Conservation (phyloP, 192 early-diverging fungal genomes). For the Entomortierella beljakovae region DNA sequence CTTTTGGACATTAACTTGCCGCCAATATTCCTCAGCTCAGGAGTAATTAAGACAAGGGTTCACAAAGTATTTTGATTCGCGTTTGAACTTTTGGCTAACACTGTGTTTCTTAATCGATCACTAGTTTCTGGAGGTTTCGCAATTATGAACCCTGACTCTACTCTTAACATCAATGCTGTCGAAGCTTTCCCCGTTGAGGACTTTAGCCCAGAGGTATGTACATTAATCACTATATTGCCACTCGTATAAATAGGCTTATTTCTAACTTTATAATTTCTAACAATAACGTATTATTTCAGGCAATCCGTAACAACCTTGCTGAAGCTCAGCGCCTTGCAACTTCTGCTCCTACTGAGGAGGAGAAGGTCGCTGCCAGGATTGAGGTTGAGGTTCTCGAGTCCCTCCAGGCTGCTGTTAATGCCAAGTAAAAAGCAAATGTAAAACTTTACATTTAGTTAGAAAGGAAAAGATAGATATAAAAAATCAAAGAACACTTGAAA, state of each 20-base stretch:
- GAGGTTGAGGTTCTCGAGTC: slow-evolving; percentile 93
- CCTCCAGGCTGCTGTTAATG: slow-evolving; percentile 76
- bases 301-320: slow-evolving; percentile 80
- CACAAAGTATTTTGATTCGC: no score
- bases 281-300: slow-evolving; percentile 44
- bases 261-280: neutral
- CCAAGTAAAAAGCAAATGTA: slow-evolving; percentile 35
- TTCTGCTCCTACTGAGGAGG: slow-evolving; percentile 75
- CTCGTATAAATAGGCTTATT: neutral
- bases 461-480: neutral
- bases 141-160: slow-evolving; percentile 95
- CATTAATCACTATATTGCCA: neutral
- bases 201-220: slow-evolving; percentile 79
- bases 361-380: slow-evolving; percentile 85
- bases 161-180: slow-evolving; percentile 97
- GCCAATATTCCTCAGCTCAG: no score
- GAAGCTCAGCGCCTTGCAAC: slow-evolving; percentile 81
- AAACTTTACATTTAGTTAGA: neutral
- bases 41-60: no score
- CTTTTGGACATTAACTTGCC: no score
- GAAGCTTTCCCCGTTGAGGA: slow-evolving; percentile 94
- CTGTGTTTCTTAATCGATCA: neutral
- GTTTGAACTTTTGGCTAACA: no score
- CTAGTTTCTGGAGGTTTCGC: slow-evolving; percentile 96
- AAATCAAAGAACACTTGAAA: neutral